Evolutionary conservation across 1,284 basidiomycete genomes (phyloP).

Genomic region (Naganishia albida): DNA sequence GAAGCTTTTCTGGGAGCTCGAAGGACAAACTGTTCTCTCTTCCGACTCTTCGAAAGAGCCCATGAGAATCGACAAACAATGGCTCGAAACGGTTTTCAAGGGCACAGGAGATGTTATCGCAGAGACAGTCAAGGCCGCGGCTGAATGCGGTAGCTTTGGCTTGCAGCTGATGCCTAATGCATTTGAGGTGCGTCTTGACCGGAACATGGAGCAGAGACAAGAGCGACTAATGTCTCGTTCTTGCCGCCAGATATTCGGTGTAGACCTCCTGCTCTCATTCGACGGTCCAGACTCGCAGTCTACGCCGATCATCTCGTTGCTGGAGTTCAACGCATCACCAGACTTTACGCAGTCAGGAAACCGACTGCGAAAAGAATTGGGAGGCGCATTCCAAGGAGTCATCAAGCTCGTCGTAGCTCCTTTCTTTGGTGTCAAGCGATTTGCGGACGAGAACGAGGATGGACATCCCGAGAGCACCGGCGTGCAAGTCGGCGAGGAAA

Average conservation of each 20-base stretch:
- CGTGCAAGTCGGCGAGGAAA: conserved; percentile 45
- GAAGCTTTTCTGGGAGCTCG: conserved; percentile 72
- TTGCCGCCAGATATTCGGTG: conserved; percentile 69
- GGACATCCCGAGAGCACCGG: conserved; percentile 25
- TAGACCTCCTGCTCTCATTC: conserved; percentile 81
- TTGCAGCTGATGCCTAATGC: conserved; percentile 80
- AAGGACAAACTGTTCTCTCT: conserved; percentile 61
- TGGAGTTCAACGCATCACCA: conserved; percentile 94
- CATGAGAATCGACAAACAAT: conserved; percentile 54
- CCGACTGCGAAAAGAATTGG: conserved; percentile 70
- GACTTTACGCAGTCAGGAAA: conserved; percentile 92
- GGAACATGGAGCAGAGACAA: neutral
- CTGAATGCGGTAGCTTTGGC: conserved; percentile 63
- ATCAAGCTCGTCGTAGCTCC: conserved; percentile 69
- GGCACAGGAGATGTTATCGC: conserved; percentile 70
- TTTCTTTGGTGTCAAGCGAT: conserved; percentile 52
- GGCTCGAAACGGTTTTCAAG: conserved; percentile 63
- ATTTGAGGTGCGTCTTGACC: conserved; percentile 65
- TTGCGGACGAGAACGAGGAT: conserved; percentile 29
- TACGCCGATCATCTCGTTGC: conserved; percentile 64
- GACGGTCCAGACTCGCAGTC: conserved; percentile 32
- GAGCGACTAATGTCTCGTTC: neutral
- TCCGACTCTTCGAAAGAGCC: conserved; percentile 27
- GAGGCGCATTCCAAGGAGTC: conserved; percentile 75
- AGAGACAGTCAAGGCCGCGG: conserved; percentile 81